Evolutionary conservation across 2,329 filamentous ascomycete species (phyloP), one percentile per base, ranked within the genome.

Genomic region (Elsinoe perseae): DNA sequence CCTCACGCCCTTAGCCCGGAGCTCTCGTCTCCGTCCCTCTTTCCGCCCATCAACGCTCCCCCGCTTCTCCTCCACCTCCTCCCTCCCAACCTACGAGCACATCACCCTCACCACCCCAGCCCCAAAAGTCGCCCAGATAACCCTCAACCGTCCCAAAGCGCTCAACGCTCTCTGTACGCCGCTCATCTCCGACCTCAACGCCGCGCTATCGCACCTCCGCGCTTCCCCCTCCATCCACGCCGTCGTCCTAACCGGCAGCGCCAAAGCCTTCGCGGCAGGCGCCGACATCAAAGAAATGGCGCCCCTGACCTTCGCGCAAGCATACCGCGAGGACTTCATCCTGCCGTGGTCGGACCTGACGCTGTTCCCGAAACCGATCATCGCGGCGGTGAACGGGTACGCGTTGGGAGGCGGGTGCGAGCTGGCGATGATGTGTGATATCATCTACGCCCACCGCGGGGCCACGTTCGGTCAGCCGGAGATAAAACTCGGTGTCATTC

Each of bases 201-300:
- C 84, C 63, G 88, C 88, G 30, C 80, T 95, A 56, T 74, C 73
- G 60, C 77, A 81, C 58, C 83, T 91, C 73, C 86, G 92, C 67
- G 71, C 78, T 48, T 83, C 87, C 60, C 78, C 84, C 57, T 77
- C 80, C 28, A 85, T 90, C 61, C 81, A 82, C 8, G 86, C 85
- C 64, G 89, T 95, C 64, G 73, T 98, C 58, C 78, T 98, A 58
- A 96, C 93, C 1, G 93, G 93, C 56, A 95, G 86, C 44, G 79
- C 89, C 62, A 89, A 86, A 72, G 91, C 92, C 40, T 98, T 96
- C 68, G 92, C 92, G 69, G 92, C 93, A 43, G 93, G 93, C 53
- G 93, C 93, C 59, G 93, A 98, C 73, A 98, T 98, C 77, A 97
- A 97, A 74, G 93, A 98, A 74, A 98, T 98, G 93, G 87, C 89